Percentiles rank a stretch among this genome's conserved stretches.
These are phyloP conservation scores for Filobasidium floriforme DNA, from an alignment of 768 basidiomycete species.

Conservation along the genomic window DNA sequence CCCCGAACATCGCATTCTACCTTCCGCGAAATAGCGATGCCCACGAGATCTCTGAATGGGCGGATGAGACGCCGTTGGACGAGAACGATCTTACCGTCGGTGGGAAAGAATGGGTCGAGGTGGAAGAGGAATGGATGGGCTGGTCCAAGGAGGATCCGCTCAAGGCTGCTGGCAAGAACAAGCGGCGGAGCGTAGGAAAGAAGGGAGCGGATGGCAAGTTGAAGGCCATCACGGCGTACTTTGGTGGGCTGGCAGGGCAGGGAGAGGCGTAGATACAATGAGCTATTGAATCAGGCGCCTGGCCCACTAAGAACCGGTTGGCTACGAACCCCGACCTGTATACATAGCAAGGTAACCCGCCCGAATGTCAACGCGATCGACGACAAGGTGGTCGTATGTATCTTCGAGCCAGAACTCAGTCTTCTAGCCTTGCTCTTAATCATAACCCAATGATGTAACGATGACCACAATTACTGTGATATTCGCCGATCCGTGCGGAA, in stretches of 20 bases:
- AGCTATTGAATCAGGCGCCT: no score
- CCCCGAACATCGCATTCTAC: slow-evolving; percentile 78
- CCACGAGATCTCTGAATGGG: slow-evolving; percentile 60
- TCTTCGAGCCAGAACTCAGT: no score
- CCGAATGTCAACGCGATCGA: no score
- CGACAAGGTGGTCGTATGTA: no score
- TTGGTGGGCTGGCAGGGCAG: slow-evolving; percentile 14
- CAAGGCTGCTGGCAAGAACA: slow-evolving; percentile 3
- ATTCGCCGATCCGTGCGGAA: no score
- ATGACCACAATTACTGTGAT: no score
- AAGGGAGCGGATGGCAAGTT: slow-evolving; percentile 13
- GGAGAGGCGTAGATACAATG: slow-evolving; percentile 1
- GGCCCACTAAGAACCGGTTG: no score
- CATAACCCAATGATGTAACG: no score
- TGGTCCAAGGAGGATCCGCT: background rate
- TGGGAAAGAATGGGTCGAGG: slow-evolving; percentile 60
- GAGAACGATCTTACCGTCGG: slow-evolving; percentile 26
- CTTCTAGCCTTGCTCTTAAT: no score
- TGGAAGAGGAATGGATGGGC: slow-evolving; percentile 97
- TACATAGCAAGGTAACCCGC: no score
- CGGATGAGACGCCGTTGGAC: slow-evolving; percentile 33
- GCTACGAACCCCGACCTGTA: no score
- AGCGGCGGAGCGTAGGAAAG: slow-evolving; percentile 9
- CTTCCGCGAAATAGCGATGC: slow-evolving; percentile 74
- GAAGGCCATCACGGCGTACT: slow-evolving; percentile 22